Evolutionary conservation across 176 grass and related monocot species (phyloP).

Genomic region (Hordeum marinum): DNA sequence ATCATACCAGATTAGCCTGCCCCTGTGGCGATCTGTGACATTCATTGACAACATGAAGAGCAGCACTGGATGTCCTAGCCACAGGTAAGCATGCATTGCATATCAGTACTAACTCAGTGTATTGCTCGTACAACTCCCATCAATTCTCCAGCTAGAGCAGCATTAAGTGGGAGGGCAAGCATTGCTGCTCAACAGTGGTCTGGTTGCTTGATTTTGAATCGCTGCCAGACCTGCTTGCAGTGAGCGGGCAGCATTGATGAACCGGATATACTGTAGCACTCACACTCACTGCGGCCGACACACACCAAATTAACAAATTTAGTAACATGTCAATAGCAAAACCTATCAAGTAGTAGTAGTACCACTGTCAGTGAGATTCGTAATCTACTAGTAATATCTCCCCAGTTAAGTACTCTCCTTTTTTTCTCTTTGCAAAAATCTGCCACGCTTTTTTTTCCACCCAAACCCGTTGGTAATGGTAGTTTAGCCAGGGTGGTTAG

Average conservation of each 20-base stretch:
- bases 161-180: neutral
- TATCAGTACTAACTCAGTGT: neutral
- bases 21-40: neutral
- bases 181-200: constrained; percentile 20
- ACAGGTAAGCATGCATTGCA: constrained; percentile 21
- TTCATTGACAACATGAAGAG: neutral
- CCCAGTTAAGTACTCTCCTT: too few species aligned
- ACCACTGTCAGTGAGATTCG: too few species aligned
- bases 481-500: neutral
- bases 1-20: neutral
- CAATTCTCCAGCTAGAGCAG: constrained; percentile 30
- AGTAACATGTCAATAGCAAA: neutral
- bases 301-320: neutral
- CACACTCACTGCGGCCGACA: neutral
- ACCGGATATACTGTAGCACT: neutral
- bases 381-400: too few species aligned
- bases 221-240: constrained; percentile 7
- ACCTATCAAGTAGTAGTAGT: neutral
- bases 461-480: neutral
- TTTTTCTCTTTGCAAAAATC: too few species aligned
- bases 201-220: constrained; percentile 25
- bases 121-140: constrained; percentile 13
- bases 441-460: neutral
- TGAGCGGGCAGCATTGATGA: constrained; percentile 10
- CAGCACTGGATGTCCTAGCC: constrained; percentile 2